Evolutionary conservation across 164 flowering plant genomes (phyloP), one percentile per base, ranked within the genome.

Genomic region (Houttuynia cordata): DNA sequence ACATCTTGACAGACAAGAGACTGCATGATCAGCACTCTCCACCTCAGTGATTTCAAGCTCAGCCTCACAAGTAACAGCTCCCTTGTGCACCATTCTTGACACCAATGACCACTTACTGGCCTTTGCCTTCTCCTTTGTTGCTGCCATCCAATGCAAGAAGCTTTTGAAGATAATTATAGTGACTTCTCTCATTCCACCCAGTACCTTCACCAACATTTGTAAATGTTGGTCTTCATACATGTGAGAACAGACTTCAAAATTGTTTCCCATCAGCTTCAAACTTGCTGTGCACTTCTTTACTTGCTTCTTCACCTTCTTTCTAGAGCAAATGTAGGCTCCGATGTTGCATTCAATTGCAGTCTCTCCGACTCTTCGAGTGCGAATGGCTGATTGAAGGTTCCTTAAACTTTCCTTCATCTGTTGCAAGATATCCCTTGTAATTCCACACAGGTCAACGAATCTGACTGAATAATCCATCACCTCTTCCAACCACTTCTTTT

Each of bases 391-490:
- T 54, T 66, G 70, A 18, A 76, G 59, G n/a, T 65, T 75, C 24
- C 61, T 75, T 7, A 54, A 57, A 20, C 52, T 20, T 58, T 73
- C 78, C 59, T 70, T 76, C 59, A 70, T 67, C 34, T 67, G 68
- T 45, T 40, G 17, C 61, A 75, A 40, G 47, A 58, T 42, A 51
- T 79, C 75, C 66, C 68, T 74, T 3, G 69, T 60, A 10, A 62
- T 42, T 23, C 63, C 67, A 24, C 80, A 81, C 1, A 73, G 22
- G 50, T 81, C 82, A 63, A 77, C 58, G 53, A 73, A 67, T 53
- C 71, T 71, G 5, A 79, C 70, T 34, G 76, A 74, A 24, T 71
- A 78, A 45, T 75, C 79, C 52, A 75, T 20, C 18, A 59, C 54
- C 53, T 71, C 75, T 18, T 69, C 71, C 24, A 71, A 64, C 63